A percentile compares a stretch with the other conserved stretches of the same genome.
phyloP scores from a whole-genome alignment of 495 filamentous ascomycete genomes.

The Lentithecium fluviatile region DNA sequence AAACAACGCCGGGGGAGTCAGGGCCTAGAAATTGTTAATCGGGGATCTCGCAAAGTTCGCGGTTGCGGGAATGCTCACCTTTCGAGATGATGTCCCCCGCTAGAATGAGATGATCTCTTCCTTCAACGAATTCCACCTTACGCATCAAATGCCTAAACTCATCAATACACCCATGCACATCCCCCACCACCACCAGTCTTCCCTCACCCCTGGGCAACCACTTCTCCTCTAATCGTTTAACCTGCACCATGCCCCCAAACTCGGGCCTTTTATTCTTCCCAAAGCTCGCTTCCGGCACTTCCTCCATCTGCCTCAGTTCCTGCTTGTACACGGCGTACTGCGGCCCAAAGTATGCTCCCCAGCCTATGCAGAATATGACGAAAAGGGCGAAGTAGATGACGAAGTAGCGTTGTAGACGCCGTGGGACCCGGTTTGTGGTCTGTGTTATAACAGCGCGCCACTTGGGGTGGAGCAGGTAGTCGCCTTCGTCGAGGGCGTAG shows the following conservation, averaged over 20 bases:
- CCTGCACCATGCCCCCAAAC: constrained; percentile 52
- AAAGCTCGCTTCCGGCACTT: constrained; percentile 43
- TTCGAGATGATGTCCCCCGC: constrained; percentile 85
- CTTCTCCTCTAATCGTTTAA: constrained; percentile 45
- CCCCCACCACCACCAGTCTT: constrained; percentile 72
- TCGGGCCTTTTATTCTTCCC: constrained; percentile 51
- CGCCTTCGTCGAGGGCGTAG: constrained; percentile 22
- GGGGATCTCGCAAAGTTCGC: not conserved
- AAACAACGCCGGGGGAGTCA: constrained; percentile 74
- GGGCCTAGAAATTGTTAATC: constrained; percentile 51
- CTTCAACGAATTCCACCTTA: constrained; percentile 62
- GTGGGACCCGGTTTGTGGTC: constrained; percentile 22
- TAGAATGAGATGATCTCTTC: constrained; percentile 74
- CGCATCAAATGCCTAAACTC: constrained; percentile 65
- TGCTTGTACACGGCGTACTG: constrained; percentile 44
- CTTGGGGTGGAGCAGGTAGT: constrained; percentile 21
- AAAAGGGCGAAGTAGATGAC: constrained; percentile 46
- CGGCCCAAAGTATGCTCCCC: constrained; percentile 48
- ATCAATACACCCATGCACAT: constrained; percentile 81
- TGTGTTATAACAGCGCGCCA: constrained; percentile 16
- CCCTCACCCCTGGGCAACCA: constrained; percentile 31
- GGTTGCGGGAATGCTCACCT: constrained; percentile 39
- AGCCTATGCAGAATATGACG: constrained; percentile 44
- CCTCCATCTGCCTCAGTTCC: constrained; percentile 45
- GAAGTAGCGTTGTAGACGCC: constrained; percentile 44